These are phyloP conservation scores for Pythium utonaiense DNA, from an alignment of 352 stramenopile genomes.

Conservation along the genomic window DNA sequence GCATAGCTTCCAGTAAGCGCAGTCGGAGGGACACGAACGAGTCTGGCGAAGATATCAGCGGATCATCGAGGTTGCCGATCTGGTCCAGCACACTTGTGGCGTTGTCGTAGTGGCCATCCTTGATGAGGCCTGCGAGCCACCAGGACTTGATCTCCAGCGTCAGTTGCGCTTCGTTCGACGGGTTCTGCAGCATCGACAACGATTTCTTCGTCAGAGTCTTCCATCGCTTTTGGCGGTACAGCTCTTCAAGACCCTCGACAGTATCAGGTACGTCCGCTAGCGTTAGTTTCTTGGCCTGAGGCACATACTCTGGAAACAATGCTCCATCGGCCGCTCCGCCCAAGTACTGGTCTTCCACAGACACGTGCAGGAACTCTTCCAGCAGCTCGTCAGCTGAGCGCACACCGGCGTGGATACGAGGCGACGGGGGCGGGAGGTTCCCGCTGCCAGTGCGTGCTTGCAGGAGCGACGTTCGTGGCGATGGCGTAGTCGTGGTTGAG, in stretches of 20 bases:
- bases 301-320: conserved; percentile 19
- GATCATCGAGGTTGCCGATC: conserved; percentile 58
- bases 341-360: conserved; percentile 35
- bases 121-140: conserved; percentile 77
- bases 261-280: conserved; percentile 60
- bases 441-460: conserved; percentile 19
- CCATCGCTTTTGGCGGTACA: conserved; percentile 72
- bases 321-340: background rate
- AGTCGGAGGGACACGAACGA: conserved; percentile 59
- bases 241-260: conserved; percentile 40
- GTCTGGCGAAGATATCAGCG: conserved; percentile 10
- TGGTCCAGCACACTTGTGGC: conserved; percentile 67
- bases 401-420: conserved; percentile 24
- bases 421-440: conserved; percentile 16
- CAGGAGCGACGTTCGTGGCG: conserved; percentile 9
- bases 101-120: conserved; percentile 76
- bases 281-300: conserved; percentile 41
- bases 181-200: conserved; percentile 64
- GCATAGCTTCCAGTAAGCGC: conserved; percentile 54
- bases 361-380: conserved; percentile 59
- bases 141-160: conserved; percentile 77
- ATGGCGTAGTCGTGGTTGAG: conserved; percentile 12
- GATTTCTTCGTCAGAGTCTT: conserved; percentile 73
- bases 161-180: conserved; percentile 38
- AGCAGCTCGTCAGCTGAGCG: conserved; percentile 49